phyloP scores from a whole-genome alignment of 176 grass and related monocot species.

The Oryza nivara region DNA sequence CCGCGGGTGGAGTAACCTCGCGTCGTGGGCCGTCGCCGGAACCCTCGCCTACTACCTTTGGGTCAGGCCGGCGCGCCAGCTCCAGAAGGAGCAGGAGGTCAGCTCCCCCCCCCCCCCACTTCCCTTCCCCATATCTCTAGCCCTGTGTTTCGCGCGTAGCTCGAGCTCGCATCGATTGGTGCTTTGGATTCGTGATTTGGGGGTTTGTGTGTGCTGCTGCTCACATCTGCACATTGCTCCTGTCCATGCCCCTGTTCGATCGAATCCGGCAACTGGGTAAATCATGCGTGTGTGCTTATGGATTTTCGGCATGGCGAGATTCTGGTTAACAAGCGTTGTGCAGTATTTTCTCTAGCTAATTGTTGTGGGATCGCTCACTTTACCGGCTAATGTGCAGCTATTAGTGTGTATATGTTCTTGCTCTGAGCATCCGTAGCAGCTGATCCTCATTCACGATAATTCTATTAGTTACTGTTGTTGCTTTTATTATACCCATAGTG shows the following conservation, averaged over 20 bases:
- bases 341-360: not conserved
- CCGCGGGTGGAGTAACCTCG: constrained; percentile 82
- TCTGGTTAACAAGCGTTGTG: not conserved
- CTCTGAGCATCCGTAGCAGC: not conserved
- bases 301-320: not conserved
- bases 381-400: not conserved
- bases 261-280: not conserved
- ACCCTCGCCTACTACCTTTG: constrained; percentile 98
- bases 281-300: not conserved
- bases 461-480: not conserved
- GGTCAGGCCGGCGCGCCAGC: constrained; percentile 73
- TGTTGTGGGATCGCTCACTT: not conserved
- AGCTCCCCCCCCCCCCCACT: not conserved
- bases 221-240: not conserved
- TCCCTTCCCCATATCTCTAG: no score
- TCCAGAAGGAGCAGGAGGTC: constrained; percentile 91
- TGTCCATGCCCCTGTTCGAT: not conserved
- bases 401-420: not conserved
- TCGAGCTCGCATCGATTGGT: not conserved
- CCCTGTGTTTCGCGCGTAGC: not conserved
- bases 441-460: not conserved
- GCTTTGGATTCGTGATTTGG: not conserved
- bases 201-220: not conserved
- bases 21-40: constrained; percentile 89
- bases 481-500: not conserved